Percentiles rank a stretch among this genome's conserved stretches.
Conservation (phyloP, 192 early-diverging fungal species). For the Coemansia sp. region DNA sequence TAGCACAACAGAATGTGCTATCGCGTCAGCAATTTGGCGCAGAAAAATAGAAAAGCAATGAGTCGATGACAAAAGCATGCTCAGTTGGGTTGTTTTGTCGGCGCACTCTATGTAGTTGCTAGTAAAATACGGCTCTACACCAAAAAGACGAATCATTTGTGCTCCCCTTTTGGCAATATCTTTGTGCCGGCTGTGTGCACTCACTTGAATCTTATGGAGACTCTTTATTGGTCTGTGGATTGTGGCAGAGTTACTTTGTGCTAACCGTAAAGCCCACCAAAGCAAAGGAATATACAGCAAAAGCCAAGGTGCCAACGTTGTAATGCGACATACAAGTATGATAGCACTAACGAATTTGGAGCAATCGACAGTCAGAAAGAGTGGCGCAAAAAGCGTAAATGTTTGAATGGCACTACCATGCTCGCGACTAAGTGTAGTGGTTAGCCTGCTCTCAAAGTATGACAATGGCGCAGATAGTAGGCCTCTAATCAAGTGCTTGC, state of each 20-base stretch:
- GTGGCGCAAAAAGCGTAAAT: neutral
- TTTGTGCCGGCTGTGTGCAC: too few relatives aligned
- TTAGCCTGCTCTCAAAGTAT: neutral
- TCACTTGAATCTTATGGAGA: neutral
- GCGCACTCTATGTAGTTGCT: conserved; percentile 47
- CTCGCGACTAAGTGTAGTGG: neutral
- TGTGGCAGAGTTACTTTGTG: neutral
- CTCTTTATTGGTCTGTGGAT: neutral
- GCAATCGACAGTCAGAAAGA: neutral
- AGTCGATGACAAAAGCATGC: neutral
- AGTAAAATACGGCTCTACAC: conserved; percentile 55
- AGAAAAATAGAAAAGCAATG: neutral
- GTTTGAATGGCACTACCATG: neutral
- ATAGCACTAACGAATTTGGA: neutral
- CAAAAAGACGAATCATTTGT: conserved; percentile 64
- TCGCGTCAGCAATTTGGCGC: neutral
- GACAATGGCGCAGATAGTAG: neutral
- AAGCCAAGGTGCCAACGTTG: neutral
- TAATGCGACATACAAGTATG: neutral
- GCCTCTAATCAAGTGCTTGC: neutral
- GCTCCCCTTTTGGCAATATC: neutral
- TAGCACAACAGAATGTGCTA: neutral
- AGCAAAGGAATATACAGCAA: neutral
- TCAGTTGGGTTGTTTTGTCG: conserved; percentile 56
- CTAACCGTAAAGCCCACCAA: neutral